Evolutionary conservation across 495 filamentous ascomycete genomes (phyloP).

Genomic region (Thozetella sp.): DNA sequence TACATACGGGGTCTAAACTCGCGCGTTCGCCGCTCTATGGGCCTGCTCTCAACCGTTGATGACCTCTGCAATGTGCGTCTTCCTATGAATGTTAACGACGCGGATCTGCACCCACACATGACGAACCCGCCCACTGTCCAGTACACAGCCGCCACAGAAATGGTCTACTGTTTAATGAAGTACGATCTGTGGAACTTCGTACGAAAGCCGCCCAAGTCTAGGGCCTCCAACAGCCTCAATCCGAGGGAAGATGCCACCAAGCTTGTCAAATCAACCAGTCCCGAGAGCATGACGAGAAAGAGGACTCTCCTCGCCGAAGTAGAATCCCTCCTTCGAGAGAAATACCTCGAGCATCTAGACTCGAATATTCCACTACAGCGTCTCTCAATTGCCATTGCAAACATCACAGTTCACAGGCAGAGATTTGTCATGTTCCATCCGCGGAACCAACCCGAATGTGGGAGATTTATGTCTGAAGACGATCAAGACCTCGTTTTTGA

Average conservation of each 20-base stretch:
- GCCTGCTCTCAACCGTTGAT: constrained; percentile 22
- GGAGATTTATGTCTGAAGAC: constrained; percentile 21
- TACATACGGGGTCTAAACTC: constrained; percentile 38
- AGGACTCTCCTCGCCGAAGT: constrained; percentile 16
- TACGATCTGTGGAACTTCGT: constrained; percentile 16
- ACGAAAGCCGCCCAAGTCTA: constrained; percentile 19
- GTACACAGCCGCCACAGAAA: constrained; percentile 14
- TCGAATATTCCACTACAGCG: constrained; percentile 41
- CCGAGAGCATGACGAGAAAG: constrained; percentile 28
- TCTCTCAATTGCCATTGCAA: constrained; percentile 16
- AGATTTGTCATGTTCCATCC: constrained; percentile 43
- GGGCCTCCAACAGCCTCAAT: constrained; percentile 27
- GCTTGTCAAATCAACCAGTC: constrained; percentile 32
- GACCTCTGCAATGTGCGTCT: constrained; percentile 15
- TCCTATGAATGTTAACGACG: constrained; percentile 44
- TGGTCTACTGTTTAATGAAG: constrained; percentile 26
- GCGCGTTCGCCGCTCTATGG: constrained; percentile 27
- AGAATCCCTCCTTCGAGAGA: constrained; percentile 34
- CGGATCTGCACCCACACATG: constrained; percentile 45
- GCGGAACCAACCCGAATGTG: constrained; percentile 33
- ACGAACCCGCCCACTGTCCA: constrained; percentile 21
- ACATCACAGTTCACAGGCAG: constrained; percentile 31
- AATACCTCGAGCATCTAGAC: constrained; percentile 48
- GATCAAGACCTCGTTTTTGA: constrained; percentile 42
- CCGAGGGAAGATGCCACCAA: constrained; percentile 25